A percentile compares a stretch with the other conserved stretches of the same genome.
Conservation (phyloP, 768 basidiomycete species). For the Xerocomellus dryophilus region DNA sequence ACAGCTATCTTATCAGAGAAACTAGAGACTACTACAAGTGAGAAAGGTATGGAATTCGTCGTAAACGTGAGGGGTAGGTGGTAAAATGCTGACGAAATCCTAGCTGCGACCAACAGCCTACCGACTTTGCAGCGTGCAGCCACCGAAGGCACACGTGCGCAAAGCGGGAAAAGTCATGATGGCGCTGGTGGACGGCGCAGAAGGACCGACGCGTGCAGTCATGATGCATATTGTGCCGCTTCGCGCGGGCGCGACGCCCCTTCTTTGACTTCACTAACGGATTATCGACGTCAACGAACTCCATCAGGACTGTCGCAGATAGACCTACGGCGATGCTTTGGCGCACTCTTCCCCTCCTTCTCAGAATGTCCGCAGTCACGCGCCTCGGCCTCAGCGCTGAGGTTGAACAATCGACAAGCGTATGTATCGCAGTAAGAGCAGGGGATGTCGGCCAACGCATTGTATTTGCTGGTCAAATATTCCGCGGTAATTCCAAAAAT, state of each 20-base stretch:
- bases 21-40: too few relatives aligned
- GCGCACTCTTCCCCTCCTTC: background rate
- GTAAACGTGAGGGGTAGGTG: background rate
- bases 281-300: background rate
- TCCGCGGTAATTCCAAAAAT: constrained; percentile 2
- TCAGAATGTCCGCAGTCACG: background rate
- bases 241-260: background rate
- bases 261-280: constrained; percentile 4
- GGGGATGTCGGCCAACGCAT: background rate
- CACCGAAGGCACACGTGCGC: background rate
- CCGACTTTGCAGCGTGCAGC: background rate
- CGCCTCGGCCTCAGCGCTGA: background rate
- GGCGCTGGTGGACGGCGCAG: constrained; percentile 12
- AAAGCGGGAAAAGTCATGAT: background rate
- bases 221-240: background rate
- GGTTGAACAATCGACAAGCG: background rate
- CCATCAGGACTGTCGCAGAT: background rate
- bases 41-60: too few relatives aligned
- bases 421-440: constrained; percentile 1
- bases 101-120: too few relatives aligned
- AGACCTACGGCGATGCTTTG: constrained; percentile 10
- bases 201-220: constrained; percentile 1
- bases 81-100: background rate
- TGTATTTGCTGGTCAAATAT: constrained; percentile 7
- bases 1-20: too few relatives aligned